Base-by-base conservation (phyloP, 805 yeast species). In the Kazachstania africana region DNA sequence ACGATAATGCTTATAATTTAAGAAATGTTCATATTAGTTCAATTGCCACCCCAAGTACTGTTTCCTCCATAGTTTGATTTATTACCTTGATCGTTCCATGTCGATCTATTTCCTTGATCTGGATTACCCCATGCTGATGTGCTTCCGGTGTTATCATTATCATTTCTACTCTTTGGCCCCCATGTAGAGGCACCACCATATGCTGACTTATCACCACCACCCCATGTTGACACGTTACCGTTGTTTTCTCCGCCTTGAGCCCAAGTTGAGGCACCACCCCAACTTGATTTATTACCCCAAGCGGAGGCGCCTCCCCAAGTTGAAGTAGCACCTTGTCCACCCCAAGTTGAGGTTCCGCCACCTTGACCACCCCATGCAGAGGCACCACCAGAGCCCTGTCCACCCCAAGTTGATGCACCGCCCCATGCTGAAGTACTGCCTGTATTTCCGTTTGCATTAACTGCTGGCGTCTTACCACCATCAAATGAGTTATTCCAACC, bases 401-500 rank as follows among this genome's bases (percentile, higher is more conserved):
- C 64, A 32, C 59, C 62, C 61, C 63, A 48, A 8, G 72, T 63
- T 3, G 73, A 67, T 4, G 72, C 63, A 19, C 57, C 59, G 46
- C 57, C 70, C 60, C 65, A 61, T 5, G 65, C 47, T 5, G 63
- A 53, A 9, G 59, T 55, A 28, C 59, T 57, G 22, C 59, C 61
- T 17, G 53, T 52, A 17, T 45, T 32, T 43, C 48, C 64, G 37
- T 48, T 55, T 19, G 56, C 37, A 29, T 44, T 48, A n/a, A 51
- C 53, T 2, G 61, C 59, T 9, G 61, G 66, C 4, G 72, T 63
- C 34, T 60, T 57, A 28, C 68, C 66, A 12, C 74, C 74, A 29
- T 68, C 69, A 59, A 68, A 64, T 2, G 71, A 51, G 17, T 65
- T 65, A 16, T 65, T 66, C 75, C 76, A 70, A 4, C 72, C 59